Conservation (phyloP, 257 asterid genomes). For the Gentiana straminea region DNA sequence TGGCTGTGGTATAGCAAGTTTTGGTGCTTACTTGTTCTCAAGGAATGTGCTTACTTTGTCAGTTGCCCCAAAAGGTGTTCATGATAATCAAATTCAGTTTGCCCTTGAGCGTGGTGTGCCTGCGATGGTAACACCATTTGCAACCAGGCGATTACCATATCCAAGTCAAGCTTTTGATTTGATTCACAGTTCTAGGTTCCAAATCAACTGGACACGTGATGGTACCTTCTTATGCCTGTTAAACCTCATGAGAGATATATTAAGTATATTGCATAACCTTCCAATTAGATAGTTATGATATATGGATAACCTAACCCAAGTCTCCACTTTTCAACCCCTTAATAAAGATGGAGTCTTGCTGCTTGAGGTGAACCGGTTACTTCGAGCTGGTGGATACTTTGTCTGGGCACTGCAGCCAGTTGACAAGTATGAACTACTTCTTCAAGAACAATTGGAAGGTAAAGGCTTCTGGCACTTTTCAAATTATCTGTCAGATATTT, state of each 20-base stretch:
- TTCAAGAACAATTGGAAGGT: conserved; percentile 96
- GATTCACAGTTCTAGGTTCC: conserved; percentile 88
- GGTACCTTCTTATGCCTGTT: conserved; percentile 33
- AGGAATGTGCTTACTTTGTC: conserved; percentile 73
- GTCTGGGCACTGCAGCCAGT: conserved; percentile 98
- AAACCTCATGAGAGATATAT: too few relatives aligned
- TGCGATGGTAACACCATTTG: conserved; percentile 89
- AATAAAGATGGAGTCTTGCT: conserved; percentile 78
- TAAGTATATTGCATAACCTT: too few relatives aligned
- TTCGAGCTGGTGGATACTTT: conserved; percentile 94
- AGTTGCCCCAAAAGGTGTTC: conserved; percentile 92
- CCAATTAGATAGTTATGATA: too few relatives aligned
- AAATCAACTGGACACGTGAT: conserved; percentile 97
- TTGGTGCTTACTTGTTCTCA: conserved; percentile 84
- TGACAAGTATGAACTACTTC: conserved; percentile 73
- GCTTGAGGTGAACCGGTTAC: conserved; percentile 91
- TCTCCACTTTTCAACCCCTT: conserved; percentile 9
- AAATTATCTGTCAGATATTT: background rate
- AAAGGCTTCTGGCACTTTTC: conserved; percentile 11
- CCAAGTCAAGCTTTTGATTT: conserved; percentile 96
- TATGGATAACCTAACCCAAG: conserved; percentile 1
- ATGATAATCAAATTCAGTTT: conserved; percentile 94
- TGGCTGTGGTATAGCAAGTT: conserved; percentile 98
- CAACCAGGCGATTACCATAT: conserved; percentile 63
- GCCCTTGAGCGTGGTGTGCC: conserved; percentile 98